Conservation (phyloP, 2,329 filamentous ascomycete species). For the Parastagonospora nodorum region DNA sequence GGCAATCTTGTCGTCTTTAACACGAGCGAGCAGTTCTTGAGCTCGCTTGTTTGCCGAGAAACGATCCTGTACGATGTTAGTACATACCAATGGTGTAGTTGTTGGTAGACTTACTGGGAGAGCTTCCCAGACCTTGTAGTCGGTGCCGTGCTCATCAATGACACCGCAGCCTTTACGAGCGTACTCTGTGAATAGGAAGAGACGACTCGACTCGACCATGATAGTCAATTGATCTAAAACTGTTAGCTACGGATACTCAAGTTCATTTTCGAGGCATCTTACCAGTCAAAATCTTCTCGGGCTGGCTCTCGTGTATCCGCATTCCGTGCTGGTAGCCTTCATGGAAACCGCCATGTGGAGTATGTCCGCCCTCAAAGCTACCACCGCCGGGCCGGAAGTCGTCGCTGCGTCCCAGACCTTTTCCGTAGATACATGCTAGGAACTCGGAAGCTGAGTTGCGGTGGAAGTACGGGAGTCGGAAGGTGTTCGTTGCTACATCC, state of each 20-base stretch:
- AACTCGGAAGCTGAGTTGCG: slow-evolving; percentile 47
- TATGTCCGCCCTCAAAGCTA: slow-evolving; percentile 45
- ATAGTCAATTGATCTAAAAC: slow-evolving; percentile 44
- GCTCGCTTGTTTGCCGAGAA: slow-evolving; percentile 44
- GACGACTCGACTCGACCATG: slow-evolving; percentile 47
- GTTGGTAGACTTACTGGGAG: slow-evolving; percentile 33
- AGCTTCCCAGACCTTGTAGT: slow-evolving; percentile 47
- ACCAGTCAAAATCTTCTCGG: slow-evolving; percentile 51
- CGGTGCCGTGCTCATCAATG: slow-evolving; percentile 42
- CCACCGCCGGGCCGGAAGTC: slow-evolving; percentile 50
- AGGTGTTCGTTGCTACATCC: slow-evolving; percentile 47
- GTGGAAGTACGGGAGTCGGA: slow-evolving; percentile 48
- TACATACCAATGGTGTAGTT: neutral
- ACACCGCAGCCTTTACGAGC: slow-evolving; percentile 42
- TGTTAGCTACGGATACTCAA: slow-evolving; percentile 1
- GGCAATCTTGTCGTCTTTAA: slow-evolving; percentile 36
- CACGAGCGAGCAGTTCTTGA: slow-evolving; percentile 37
- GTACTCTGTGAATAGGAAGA: slow-evolving; percentile 47
- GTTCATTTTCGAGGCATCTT: slow-evolving; percentile 1
- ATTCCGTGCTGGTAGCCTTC: slow-evolving; percentile 54
- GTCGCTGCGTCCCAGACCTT: slow-evolving; percentile 48
- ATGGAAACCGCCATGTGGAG: slow-evolving; percentile 48
- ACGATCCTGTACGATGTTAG: slow-evolving; percentile 33
- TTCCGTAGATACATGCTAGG: slow-evolving; percentile 44
- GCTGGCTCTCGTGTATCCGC: slow-evolving; percentile 50